A percentile compares a stretch with the other conserved stretches of the same genome.
Conservation (phyloP, 768 basidiomycete species). For the Russula vinacea region DNA sequence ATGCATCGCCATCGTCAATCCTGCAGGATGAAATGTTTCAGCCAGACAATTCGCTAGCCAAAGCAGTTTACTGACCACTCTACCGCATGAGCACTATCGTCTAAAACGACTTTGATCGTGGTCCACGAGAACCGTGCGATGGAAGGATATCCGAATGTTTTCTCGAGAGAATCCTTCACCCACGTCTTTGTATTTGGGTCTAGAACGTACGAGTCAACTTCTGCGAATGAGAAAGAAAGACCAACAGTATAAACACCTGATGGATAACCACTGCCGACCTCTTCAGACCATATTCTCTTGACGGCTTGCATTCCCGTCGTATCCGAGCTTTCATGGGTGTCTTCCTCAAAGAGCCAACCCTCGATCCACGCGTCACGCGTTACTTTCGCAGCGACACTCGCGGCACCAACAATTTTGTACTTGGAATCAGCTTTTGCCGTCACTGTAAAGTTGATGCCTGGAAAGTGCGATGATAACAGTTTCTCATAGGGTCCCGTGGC, state of each 20-base stretch:
- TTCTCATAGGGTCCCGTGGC: conserved; percentile 80
- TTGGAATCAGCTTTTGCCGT: conserved; percentile 91
- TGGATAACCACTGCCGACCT: conserved; percentile 86
- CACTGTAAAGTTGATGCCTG: conserved; percentile 84
- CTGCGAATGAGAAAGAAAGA: not conserved
- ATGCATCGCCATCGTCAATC: conserved; percentile 81
- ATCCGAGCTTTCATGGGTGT: conserved; percentile 24
- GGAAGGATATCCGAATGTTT: conserved; percentile 89
- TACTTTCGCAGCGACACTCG: conserved; percentile 97
- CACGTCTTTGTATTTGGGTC: conserved; percentile 93
- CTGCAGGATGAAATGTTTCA: conserved; percentile 40
- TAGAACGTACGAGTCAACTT: conserved; percentile 32
- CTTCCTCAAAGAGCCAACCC: conserved; percentile 78
- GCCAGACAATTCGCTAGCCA: not conserved
- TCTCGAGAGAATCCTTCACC: conserved; percentile 72
- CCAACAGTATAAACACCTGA: conserved; percentile 51
- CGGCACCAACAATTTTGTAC: conserved; percentile 95
- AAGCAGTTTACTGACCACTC: conserved; percentile 62
- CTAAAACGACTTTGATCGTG: conserved; percentile 80
- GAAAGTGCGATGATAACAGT: conserved; percentile 77
- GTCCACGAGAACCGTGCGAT: conserved; percentile 95
- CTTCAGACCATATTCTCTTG: conserved; percentile 35
- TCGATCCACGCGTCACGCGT: conserved; percentile 90
- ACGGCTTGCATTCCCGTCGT: not conserved
- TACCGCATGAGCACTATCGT: conserved; percentile 72